Conservation (phyloP, 2,329 filamentous ascomycete species). For the Cryphonectria naterciae region DNA sequence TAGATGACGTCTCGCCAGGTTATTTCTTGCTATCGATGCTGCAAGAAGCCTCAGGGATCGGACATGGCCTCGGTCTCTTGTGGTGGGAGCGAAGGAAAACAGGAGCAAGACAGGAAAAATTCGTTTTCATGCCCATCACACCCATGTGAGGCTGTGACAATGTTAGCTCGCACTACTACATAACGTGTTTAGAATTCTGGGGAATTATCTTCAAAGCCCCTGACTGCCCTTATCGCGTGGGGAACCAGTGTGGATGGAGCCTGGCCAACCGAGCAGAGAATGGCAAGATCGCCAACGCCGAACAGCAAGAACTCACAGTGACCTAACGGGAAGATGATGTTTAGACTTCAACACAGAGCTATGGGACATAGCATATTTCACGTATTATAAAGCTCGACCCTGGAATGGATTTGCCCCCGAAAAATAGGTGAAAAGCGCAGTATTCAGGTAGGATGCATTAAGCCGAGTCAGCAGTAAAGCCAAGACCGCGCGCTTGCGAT, state of each 20-base stretch:
- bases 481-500: constrained; percentile 3
- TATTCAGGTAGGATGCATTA: not conserved
- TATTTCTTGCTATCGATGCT: not conserved
- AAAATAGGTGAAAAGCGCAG: not conserved
- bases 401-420: not conserved
- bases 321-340: not conserved
- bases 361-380: not conserved
- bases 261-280: too few relatives aligned
- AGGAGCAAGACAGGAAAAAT: not conserved
- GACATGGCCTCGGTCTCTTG: not conserved
- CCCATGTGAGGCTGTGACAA: not conserved
- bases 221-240: not conserved
- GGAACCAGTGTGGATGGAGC: not conserved
- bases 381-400: not conserved
- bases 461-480: not conserved
- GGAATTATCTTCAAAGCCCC: not conserved
- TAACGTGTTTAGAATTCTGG: not conserved
- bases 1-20: not conserved
- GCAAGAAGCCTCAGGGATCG: not conserved
- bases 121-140: not conserved
- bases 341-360: not conserved
- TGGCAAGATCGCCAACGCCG: not conserved
- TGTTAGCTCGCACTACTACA: not conserved
- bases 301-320: not conserved
- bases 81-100: not conserved